phyloP scores from a whole-genome alignment of 345 rosid species.

The Corymbia maculata region DNA sequence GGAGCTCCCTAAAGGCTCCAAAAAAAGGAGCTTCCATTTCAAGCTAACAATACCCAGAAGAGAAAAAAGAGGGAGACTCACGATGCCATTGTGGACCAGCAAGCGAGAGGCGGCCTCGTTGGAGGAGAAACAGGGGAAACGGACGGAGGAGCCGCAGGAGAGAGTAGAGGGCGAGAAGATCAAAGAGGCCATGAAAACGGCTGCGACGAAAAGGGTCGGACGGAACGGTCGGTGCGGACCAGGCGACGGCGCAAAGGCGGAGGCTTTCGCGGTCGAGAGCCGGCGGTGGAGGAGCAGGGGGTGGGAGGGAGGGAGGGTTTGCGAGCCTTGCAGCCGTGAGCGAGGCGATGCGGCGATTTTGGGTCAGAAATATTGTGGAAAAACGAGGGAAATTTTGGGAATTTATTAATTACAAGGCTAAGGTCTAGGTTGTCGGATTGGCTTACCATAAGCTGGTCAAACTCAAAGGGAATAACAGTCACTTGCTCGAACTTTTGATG shows the following conservation, averaged over 20 bases:
- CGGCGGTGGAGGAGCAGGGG: background rate
- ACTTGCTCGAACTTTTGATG: background rate
- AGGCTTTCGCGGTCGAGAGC: background rate
- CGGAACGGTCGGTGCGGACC: background rate
- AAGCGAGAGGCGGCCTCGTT: slow-evolving; percentile 4
- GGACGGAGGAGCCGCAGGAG: background rate
- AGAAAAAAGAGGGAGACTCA: background rate
- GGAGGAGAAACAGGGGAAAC: background rate
- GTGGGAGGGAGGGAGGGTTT: background rate
- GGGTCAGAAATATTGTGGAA: background rate
- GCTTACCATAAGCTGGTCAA: background rate
- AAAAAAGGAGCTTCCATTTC: background rate
- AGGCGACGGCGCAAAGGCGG: background rate
- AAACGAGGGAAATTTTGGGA: background rate
- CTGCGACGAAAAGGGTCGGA: background rate
- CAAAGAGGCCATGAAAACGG: slow-evolving; percentile 15
- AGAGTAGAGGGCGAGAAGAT: slow-evolving; percentile 10
- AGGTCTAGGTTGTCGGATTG: background rate
- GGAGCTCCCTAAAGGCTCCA: background rate
- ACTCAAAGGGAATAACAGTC: background rate
- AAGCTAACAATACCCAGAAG: background rate
- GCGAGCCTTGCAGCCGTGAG: background rate
- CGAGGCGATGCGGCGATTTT: background rate
- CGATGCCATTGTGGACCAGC: slow-evolving; percentile 16
- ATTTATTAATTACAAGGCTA: background rate